Evolutionary conservation across 331 rosid species (phyloP), one percentile per base, ranked within the genome.

Genomic region (Malus hybrid): DNA sequence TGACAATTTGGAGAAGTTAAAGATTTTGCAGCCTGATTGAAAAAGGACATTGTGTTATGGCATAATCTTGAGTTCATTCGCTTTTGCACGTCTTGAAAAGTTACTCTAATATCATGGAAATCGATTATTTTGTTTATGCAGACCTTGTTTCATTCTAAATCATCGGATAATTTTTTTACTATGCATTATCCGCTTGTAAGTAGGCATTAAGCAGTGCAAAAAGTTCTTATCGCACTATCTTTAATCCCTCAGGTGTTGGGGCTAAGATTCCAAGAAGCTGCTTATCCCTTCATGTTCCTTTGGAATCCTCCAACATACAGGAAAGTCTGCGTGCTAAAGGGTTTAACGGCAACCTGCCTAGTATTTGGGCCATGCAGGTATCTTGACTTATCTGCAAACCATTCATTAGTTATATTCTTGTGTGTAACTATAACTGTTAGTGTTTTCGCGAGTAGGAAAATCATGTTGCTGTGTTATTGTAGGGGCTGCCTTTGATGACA

Each of bases 351-450:
- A 86, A 73, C 67, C 92, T 75, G 61, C 91, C 97, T 20, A 88
- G 97, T 74, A 65, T 88, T 36, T 93, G 97, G 97, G 85, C 78
- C 63, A 74, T 88, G 55, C 97, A 90, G 96, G 96, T 93, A 70
- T 60, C 34, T 39, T 39, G 46, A 39, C 4, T 39, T 46, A 57
- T 59, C 24, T 11, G 2, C 27, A 22, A 28, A 32, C 18, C 14
- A 65, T 16, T 33, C 68, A n/a, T 36, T 57, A 12, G 50, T 69
- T 67, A 62, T 62, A 24, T 74, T 6, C n/a, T n/a, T 9, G 9
- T 48, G 68, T 74, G 29, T 31, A 64, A 19, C 50, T 57, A 69
- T 57, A 62, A 63, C 32, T 57, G 34, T 56, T 61, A 59, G 55
- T 18, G 65, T 34, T 29, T 67, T 48, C 42, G 75, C 18, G 73